Base-by-base conservation (phyloP, 2,329 filamentous ascomycete genomes). In the Colletotrichum lindemuthianum region DNA sequence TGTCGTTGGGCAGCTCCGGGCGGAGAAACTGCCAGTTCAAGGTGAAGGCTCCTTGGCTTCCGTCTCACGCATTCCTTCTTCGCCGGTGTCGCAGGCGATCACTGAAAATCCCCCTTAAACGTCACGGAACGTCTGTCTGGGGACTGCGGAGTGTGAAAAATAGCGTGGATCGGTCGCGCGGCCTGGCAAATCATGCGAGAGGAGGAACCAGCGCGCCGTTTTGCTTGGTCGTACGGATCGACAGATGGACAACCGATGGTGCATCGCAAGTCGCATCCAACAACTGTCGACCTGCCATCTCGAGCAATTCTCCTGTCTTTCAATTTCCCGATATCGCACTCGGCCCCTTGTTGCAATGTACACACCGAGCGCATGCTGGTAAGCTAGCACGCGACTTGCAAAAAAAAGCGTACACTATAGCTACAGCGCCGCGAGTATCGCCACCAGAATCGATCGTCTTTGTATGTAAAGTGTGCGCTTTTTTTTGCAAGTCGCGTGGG, bases 81-180 rank as follows among this genome's bases (percentile, higher is more conserved):
- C 43, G 39, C 40, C 36, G 40, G 15, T n/a, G 37, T 43, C 15
- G 37, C 49, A 7, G 57, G 41, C 61, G 61, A 65, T 65, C 61
- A 47, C 34, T 49, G 55, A n/a, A 51, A 56, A 61, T 48, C 61
- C 57, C 50, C 50, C 57, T 65, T 61, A 39, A 51, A 53, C 60
- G 55, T 63, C 59, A 50, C 59, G 59, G 47, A 56, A 50, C 47
- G 53, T 49, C 51, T 63, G 55, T 55, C 24, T 15, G 16, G 48
- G 54, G 34, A 32, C n/a, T 32, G 45, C 33, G 44, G 33, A 16
- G 40, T 51, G 50, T 49, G 60, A 47, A 54, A 47, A 44, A 54
- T n/a, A 32, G 24, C 24, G 24, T 24, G 24, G 60, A 63, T 63
- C 60, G 54, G 9, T 48, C 34, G 40, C 37, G 24, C 15, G 33